Evolutionary conservation across 2,329 filamentous ascomycete genomes (phyloP), one percentile per base, ranked within the genome.

Genomic region (Phyllosticta citriasiana): DNA sequence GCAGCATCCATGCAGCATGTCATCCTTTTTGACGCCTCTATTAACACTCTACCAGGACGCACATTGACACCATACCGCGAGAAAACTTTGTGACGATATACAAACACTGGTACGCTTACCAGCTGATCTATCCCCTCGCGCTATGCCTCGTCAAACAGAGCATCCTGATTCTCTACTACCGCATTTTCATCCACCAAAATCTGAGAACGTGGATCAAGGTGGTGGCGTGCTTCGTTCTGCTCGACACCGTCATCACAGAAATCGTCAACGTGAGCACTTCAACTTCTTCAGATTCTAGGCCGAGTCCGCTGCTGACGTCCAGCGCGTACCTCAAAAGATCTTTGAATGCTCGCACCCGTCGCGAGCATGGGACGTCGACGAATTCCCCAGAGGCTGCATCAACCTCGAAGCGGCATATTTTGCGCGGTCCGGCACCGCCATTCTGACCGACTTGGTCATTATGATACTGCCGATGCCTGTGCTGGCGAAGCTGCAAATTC

Each of bases 91-190:
- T 66, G 19, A 65, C 66, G 40, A 67, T 65, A 1, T 40, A 67
- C 22, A 67, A 67, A 55, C 64, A 66, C 55, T 67, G 66, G 65
- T 69, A 68, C 57, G 65, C 67, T 8, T 69, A 68, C 59, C 67
- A 69, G 60, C 27, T 68, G 24, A 58, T 68, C 6, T 68, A 68
- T 27, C 67, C 67, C 22, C 65, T 64, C 59, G 63, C 66, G 14
- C 51, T 69, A 24, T 63, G 66, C n/a, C 65, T 67, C 55, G 64
- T 66, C 53, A 68, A 67, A 52, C 64, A 64, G 2, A 67, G 66
- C 26, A 66, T 68, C 40, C 62, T 69, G n/a, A 65, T 66, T 8
- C 62, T 67, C 10, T 68, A 69, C 62, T 47, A 66, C 19, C 65
- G 65, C 14, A 65, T 68, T 26, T 68, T 67, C 56, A 62, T 53